Conservation (phyloP, 345 rosid genomes). For the Geranium rotundifolium region DNA sequence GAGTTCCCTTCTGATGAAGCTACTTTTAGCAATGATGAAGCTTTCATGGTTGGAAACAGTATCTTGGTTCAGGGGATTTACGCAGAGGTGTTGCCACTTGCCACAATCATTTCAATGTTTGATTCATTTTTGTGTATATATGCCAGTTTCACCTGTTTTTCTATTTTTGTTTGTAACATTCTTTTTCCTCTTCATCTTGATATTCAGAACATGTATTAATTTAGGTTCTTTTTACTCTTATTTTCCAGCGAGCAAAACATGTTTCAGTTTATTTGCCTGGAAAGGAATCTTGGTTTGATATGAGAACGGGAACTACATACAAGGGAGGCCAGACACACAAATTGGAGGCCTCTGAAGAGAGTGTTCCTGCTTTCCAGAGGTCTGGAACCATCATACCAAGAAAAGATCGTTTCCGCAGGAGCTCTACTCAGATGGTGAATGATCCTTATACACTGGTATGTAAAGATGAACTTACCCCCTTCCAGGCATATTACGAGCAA, state of each 20-base stretch:
- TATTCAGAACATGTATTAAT: not conserved
- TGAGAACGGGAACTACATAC: conserved; percentile 57
- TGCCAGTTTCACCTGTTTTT: not conserved
- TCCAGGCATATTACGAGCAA: not conserved
- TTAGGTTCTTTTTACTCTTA: conserved; percentile 1
- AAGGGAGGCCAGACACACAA: conserved; percentile 60
- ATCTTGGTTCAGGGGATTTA: conserved; percentile 91
- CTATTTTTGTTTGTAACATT: not conserved
- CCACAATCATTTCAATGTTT: not conserved
- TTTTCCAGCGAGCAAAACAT: conserved; percentile 51
- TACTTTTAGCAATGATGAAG: conserved; percentile 78
- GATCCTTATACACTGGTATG: conserved; percentile 96
- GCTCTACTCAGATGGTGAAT: conserved; percentile 87
- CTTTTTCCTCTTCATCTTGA: conserved; percentile 1
- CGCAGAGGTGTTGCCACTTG: conserved; percentile 45
- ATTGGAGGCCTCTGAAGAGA: conserved; percentile 67
- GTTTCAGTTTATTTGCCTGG: conserved; percentile 84
- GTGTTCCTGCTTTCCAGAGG: conserved; percentile 92
- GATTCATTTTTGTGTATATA: not conserved
- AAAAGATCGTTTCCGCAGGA: conserved; percentile 80
- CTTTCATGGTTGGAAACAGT: conserved; percentile 93
- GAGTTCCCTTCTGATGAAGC: conserved; percentile 89
- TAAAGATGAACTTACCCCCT: not conserved
- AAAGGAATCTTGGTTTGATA: conserved; percentile 77
- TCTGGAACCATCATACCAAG: conserved; percentile 92